phyloP scores from a whole-genome alignment of 495 filamentous ascomycete genomes.

The Antarctomyces pellizariae region DNA sequence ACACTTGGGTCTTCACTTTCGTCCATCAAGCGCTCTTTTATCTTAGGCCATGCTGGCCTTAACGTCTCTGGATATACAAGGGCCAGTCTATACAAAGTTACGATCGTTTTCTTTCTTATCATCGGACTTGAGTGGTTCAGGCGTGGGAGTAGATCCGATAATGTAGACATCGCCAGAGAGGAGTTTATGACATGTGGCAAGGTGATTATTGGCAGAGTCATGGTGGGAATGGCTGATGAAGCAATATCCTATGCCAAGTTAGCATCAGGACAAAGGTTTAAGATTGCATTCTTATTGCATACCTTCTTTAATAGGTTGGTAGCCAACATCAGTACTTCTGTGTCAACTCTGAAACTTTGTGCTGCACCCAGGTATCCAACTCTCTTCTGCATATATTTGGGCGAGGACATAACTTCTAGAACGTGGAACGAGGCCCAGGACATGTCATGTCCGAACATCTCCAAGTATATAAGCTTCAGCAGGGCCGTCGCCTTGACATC shows the following conservation, averaged over 20 bases:
- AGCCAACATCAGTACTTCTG: slow-evolving; percentile 91
- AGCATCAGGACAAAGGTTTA: slow-evolving; percentile 5
- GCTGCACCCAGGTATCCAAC: slow-evolving; percentile 92
- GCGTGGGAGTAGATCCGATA: slow-evolving; percentile 66
- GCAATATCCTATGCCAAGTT: slow-evolving; percentile 42
- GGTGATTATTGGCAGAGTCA: slow-evolving; percentile 65
- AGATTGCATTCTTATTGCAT: slow-evolving; percentile 2
- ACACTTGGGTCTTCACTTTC: slow-evolving; percentile 77
- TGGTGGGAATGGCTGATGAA: slow-evolving; percentile 44
- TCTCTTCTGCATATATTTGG: slow-evolving; percentile 83
- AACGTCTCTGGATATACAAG: slow-evolving; percentile 88
- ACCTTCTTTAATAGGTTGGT: slow-evolving; percentile 96
- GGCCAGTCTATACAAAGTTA: slow-evolving; percentile 77
- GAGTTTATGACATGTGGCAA: slow-evolving; percentile 82
- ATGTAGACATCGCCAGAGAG: slow-evolving; percentile 67
- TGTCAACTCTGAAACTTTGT: slow-evolving; percentile 87
- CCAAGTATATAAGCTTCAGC: slow-evolving; percentile 84
- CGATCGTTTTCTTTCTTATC: slow-evolving; percentile 84
- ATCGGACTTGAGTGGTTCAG: slow-evolving; percentile 61
- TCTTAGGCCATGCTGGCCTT: slow-evolving; percentile 82
- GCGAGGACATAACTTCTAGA: slow-evolving; percentile 91
- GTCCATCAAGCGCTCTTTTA: slow-evolving; percentile 85
- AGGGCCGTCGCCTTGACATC: slow-evolving; percentile 92
- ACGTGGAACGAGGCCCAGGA: slow-evolving; percentile 98
- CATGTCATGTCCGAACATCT: slow-evolving; percentile 99